These are phyloP conservation scores for Phellinidium pouzarii DNA, from an alignment of 1,284 basidiomycete species.

Conservation along the genomic window DNA sequence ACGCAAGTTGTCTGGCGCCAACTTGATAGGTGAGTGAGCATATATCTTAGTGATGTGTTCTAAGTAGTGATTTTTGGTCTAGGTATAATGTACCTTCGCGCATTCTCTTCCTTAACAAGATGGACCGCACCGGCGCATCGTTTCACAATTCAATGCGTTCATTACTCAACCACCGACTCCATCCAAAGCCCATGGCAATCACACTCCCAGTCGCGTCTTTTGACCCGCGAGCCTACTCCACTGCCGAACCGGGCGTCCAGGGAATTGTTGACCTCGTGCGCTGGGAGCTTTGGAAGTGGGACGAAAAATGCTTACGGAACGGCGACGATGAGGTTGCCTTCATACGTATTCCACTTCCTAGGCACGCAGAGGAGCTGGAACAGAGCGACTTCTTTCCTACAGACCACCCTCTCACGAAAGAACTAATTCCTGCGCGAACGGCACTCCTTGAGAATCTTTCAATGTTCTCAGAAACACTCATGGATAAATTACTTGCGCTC, in stretches of 20 bases:
- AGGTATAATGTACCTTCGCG: conserved; percentile 76
- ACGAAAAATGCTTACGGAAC: conserved; percentile 26
- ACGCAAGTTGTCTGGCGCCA: conserved; percentile 87
- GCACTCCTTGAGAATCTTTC: conserved; percentile 71
- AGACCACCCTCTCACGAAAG: conserved; percentile 57
- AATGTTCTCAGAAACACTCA: conserved; percentile 72
- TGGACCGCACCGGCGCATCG: conserved; percentile 80
- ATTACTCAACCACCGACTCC: conserved; percentile 65
- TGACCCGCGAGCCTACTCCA: conserved; percentile 51
- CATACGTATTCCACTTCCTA: conserved; percentile 47
- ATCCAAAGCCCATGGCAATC: conserved; percentile 67
- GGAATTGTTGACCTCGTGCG: conserved; percentile 76
- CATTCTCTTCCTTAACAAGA: conserved; percentile 83
- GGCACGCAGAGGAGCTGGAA: conserved; percentile 37
- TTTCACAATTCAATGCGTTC: conserved; percentile 66
- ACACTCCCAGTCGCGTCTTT: conserved; percentile 76
- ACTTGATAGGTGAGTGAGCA: conserved; percentile 54
- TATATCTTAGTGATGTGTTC: neutral
- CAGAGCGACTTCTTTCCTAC: conserved; percentile 39
- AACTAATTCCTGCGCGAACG: conserved; percentile 61
- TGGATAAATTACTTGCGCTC: conserved; percentile 61
- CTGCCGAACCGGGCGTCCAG: conserved; percentile 68
- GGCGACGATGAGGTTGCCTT: conserved; percentile 29
- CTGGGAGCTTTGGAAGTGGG: conserved; percentile 76
- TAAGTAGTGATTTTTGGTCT: neutral